Evolutionary conservation across 768 basidiomycete genomes (phyloP), one percentile per base, ranked within the genome.

Genomic region (Collybiopsis confluens): DNA sequence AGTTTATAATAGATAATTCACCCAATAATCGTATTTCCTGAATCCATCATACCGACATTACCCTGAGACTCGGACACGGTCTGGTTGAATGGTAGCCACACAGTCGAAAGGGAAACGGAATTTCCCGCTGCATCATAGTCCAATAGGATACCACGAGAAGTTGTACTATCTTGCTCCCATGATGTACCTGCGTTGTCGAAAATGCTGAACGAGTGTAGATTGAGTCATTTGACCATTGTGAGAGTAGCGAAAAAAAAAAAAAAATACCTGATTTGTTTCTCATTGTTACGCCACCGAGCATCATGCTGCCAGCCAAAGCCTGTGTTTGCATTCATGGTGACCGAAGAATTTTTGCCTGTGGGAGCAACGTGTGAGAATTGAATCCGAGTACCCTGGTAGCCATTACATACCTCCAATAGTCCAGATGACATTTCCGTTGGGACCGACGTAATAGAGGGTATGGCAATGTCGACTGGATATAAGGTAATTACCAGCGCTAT

Each of bases 281-380:
- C 21, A 2, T 53, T 43, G 4, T 58, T 57, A 20, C 45, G 47
- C 59, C 59, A 62, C 13, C 61, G 50, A 9, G 45, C 59, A 26
- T 62, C 56, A 41, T 62, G 59, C 45, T 62, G 61, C 50, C 50
- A 62, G 26, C 52, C 46, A 42, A 62, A 58, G 15, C 52, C 44
- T 3, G 55, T 52, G 33, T 56, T 50, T 35, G 56, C 24, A 16
- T 45, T 48, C 15, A 44, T 42, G 9, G 59, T 58, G 45, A 62
- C 56, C 10, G 57, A 44, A 5, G 56, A 56, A 20, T 44, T 47
- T 27, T 58, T 60, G 2, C 47, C 47, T 48, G 11, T 23, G 23
- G 10, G 13, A 48, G 5, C 33, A 38, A 48, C 20, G 1, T 45
- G 30, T 48, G 9, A 48, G 47, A 2, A 36, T 8, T 3, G 35